phyloP scores from a whole-genome alignment of 129 eudicot genomes.

The Tagetes patula region DNA sequence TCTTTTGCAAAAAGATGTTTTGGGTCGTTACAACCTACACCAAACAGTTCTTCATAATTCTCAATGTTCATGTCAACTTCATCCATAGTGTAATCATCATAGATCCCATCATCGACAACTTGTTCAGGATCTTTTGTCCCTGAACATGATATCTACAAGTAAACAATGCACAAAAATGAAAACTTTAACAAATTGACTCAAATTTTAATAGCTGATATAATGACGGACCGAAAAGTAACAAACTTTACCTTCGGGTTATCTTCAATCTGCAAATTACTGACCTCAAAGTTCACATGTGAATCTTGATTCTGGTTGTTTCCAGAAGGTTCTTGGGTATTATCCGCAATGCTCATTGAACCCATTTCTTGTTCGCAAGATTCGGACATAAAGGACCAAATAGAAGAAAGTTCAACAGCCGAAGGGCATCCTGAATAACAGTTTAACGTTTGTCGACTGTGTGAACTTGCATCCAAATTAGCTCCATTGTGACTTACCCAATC shows the following conservation, averaged over 20 bases:
- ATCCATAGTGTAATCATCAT: conserved; percentile 64
- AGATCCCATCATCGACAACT: conserved; percentile 47
- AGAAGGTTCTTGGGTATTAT: conserved; percentile 26
- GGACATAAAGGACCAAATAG: conserved; percentile 61
- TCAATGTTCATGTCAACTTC: conserved; percentile 70
- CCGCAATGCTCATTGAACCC: conserved; percentile 39
- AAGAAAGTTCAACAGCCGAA: conserved; percentile 64
- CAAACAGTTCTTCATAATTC: conserved; percentile 75
- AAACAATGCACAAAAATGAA: background rate
- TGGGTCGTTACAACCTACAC: conserved; percentile 56
- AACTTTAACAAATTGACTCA: background rate
- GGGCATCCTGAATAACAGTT: conserved; percentile 82
- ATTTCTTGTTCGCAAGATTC: conserved; percentile 57
- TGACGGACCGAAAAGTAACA: background rate
- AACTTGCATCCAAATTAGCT: conserved; percentile 34
- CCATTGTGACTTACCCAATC: conserved; percentile 60
- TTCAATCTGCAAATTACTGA: conserved; percentile 2
- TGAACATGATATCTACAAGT: conserved; percentile 39
- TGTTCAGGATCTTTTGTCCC: conserved; percentile 45
- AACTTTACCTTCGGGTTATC: background rate
- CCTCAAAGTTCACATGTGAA: conserved; percentile 26
- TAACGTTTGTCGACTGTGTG: conserved; percentile 60
- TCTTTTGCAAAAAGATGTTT: conserved; percentile 64
- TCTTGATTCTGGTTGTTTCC: conserved; percentile 26
- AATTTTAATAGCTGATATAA: background rate